Percentiles rank a stretch among this genome's conserved stretches.
Evolutionary conservation across 768 basidiomycete species (phyloP).

Genomic region (Termitomyces sp.): DNA sequence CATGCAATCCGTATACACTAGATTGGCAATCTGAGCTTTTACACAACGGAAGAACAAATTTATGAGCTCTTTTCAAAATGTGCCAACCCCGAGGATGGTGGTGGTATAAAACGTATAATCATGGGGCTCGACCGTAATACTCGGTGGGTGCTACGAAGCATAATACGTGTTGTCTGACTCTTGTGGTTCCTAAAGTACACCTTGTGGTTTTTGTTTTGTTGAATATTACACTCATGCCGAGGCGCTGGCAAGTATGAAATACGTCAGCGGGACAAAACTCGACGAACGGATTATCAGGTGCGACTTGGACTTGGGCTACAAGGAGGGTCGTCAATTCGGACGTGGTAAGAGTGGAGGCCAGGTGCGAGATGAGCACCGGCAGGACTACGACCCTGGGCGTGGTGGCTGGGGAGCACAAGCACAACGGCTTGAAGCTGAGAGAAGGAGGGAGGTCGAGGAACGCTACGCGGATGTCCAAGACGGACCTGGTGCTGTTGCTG

Average conservation of each 20-base stretch:
- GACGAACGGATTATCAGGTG: conserved; percentile 98
- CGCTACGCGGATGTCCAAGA: conserved; percentile 80
- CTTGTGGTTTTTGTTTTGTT: conserved; percentile 94
- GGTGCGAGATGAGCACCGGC: conserved; percentile 93
- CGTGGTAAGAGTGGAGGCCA: conserved; percentile 97
- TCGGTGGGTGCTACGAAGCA: conserved; percentile 38
- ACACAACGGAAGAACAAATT: conserved; percentile 95
- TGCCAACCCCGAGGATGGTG: conserved; percentile 79
- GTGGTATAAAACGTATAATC: conserved; percentile 89
- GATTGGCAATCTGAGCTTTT: conserved; percentile 93
- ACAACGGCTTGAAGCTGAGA: conserved; percentile 65
- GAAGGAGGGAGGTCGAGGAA: conserved; percentile 80
- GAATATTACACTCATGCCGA: conserved; percentile 95
- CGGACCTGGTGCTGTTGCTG: conserved; percentile 74
- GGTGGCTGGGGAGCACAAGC: conserved; percentile 93
- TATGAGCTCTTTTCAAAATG: conserved; percentile 92
- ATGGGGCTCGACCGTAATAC: conserved; percentile 93
- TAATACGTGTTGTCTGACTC: conserved; percentile 7
- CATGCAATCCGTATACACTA: conserved; percentile 22
- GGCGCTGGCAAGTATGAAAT: conserved; percentile 87
- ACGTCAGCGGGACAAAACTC: conserved; percentile 96
- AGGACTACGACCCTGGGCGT: conserved; percentile 95
- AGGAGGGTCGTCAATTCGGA: conserved; percentile 95
- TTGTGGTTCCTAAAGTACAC: conserved; percentile 50
- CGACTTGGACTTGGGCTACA: conserved; percentile 94